Percentiles rank a stretch among this genome's conserved stretches.
Evolutionary conservation across 129 eudicot species (phyloP).

Genomic region (Silybum marianum): DNA sequence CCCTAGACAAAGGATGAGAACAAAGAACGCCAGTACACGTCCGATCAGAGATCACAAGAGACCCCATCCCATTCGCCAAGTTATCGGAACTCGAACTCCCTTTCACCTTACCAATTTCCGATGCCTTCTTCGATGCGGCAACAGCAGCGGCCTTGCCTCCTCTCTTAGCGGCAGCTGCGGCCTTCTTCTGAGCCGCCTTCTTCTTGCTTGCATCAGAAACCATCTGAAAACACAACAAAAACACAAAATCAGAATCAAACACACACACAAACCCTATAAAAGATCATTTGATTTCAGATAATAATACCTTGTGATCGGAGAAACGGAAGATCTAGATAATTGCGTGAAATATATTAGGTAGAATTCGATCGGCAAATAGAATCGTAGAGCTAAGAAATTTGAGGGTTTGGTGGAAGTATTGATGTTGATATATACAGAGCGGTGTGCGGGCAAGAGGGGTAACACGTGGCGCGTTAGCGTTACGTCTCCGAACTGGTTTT

Average conservation of each 20-base stretch:
- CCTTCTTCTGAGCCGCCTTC: slow-evolving; percentile 87
- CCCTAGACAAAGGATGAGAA: slow-evolving; percentile 75
- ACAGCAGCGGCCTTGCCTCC: slow-evolving; percentile 57
- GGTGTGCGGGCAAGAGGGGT: not conserved
- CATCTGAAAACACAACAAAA: slow-evolving; percentile 36
- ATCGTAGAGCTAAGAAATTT: not conserved
- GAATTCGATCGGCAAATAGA: not conserved
- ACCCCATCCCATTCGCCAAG: slow-evolving; percentile 47
- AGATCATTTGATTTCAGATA: not conserved
- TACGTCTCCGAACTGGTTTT: not conserved
- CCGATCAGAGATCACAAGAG: slow-evolving; percentile 66
- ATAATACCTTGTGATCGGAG: not conserved
- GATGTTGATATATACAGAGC: not conserved
- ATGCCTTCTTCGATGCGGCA: slow-evolving; percentile 38
- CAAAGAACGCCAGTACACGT: slow-evolving; percentile 74
- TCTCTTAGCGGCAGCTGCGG: slow-evolving; percentile 86
- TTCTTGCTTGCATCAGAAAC: slow-evolving; percentile 86
- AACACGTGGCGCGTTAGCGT: not conserved
- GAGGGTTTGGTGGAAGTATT: not conserved
- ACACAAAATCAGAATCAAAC: not conserved
- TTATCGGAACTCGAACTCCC: slow-evolving; percentile 42
- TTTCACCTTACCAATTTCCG: slow-evolving; percentile 20
- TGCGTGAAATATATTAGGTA: not conserved
- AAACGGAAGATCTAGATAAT: not conserved
- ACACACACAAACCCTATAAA: not conserved